Base-by-base conservation (phyloP, 2,329 filamentous ascomycete species). In the Rutstroemia sp. region DNA sequence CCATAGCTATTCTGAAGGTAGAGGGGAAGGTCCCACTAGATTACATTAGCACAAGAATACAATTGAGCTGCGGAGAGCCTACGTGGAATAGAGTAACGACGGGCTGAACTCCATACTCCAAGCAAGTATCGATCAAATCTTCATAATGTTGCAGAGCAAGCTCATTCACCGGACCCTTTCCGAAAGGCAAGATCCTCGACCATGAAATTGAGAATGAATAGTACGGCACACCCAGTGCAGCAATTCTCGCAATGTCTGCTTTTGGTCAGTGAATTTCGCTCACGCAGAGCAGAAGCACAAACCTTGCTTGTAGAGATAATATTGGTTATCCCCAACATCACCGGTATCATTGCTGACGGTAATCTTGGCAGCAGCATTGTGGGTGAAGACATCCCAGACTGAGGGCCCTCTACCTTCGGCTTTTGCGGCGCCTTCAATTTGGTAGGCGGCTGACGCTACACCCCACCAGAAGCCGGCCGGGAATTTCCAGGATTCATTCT, bases 261-360 rank as follows among this genome's bases (percentile, higher is more conserved):
- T 10, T 14, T 10, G 27, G 27, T 30, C 27, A 30, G 27, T 2
- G 10, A 8, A 30, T 16, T 50, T 17, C 51, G 64, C 6, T 4
- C 10, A 21, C 23, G 5, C 5, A 9, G 21, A 17, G 14, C 8
- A 5, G 25, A 27, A 25, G 10, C 65, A 63, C 51, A 72, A 68
- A 60, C 78, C 77, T 66, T 80, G 78, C 64, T 80, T 80, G 62
- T 80, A 81, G 7, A 78, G 66, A 58, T 78, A 81, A 63, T 80
- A 81, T 42, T 56, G 39, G 51, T 56, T 56, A 21, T 51, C 39
- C 10, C 48, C 54, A 7, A 56, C 39, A 60, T 81, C 78, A 2
- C 76, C 78, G 60, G 64, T 72, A 42, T 78, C 2, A 74, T 74
- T 38, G 72, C 68, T 54, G 73, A 71, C 27, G 1, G 58, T 61